Percentiles rank a stretch among this genome's conserved stretches.
These are phyloP conservation scores for Steccherinum ochraceum DNA, from an alignment of 768 basidiomycete genomes.

Conservation along the genomic window DNA sequence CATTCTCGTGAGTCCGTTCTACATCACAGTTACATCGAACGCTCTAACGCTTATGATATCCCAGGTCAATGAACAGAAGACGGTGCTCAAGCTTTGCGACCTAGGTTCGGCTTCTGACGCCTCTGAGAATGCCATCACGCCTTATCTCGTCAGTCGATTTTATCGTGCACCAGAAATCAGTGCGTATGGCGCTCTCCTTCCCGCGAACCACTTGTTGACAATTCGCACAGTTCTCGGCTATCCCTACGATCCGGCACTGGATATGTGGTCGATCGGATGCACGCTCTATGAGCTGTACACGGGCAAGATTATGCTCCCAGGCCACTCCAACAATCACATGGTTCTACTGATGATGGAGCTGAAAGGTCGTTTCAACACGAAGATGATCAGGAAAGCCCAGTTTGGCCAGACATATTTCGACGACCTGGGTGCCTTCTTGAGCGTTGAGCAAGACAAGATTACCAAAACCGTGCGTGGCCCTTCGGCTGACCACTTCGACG, in stretches of 20 bases:
- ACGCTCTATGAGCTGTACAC: slow-evolving; percentile 95
- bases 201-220: slow-evolving; percentile 7
- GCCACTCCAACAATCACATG: slow-evolving; percentile 97
- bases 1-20: slow-evolving; percentile 72
- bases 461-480: slow-evolving; percentile 67
- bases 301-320: slow-evolving; percentile 96
- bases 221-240: slow-evolving; percentile 73
- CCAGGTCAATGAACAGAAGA: slow-evolving; percentile 94
- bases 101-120: slow-evolving; percentile 95
- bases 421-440: slow-evolving; percentile 82
- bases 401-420: slow-evolving; percentile 94
- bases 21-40: too few species aligned
- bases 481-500: neutral
- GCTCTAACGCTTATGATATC: too few species aligned
- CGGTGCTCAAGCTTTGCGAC: slow-evolving; percentile 89
- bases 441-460: slow-evolving; percentile 76
- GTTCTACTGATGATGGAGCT: slow-evolving; percentile 96
- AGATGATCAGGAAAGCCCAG: slow-evolving; percentile 91
- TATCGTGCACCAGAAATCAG: slow-evolving; percentile 99
- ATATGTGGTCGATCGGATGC: slow-evolving; percentile 97
- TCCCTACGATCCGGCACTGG: slow-evolving; percentile 90
- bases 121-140: slow-evolving; percentile 94
- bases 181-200: slow-evolving; percentile 34
- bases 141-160: slow-evolving; percentile 95
- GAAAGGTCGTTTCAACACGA: slow-evolving; percentile 87